Percentiles rank a stretch among this genome's conserved stretches.
Conservation (phyloP, 805 yeast genomes). For the Hanseniaspora clermontiae region DNA sequence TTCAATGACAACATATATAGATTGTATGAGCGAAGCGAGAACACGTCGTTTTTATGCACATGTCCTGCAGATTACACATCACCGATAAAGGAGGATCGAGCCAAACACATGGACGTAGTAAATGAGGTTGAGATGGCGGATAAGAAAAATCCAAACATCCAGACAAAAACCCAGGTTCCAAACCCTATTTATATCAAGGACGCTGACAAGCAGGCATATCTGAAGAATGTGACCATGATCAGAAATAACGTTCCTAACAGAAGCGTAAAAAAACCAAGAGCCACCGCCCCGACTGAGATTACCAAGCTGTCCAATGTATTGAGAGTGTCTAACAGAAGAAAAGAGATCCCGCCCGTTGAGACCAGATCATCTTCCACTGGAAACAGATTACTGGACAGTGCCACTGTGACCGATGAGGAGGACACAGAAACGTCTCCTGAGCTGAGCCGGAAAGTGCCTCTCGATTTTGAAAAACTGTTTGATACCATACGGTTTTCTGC, state of each 20-base stretch:
- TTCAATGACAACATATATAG: conserved; percentile 1
- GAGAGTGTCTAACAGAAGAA: background rate
- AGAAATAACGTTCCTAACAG: background rate
- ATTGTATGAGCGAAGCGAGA: conserved; percentile 1
- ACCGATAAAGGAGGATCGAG: background rate
- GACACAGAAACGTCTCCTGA: background rate
- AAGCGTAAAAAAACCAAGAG: background rate
- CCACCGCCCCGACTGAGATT: background rate
- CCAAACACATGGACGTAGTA: background rate
- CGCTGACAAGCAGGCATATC: background rate
- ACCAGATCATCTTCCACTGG: background rate
- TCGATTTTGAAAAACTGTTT: background rate
- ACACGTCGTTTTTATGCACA: conserved; percentile 5
- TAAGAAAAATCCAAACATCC: background rate
- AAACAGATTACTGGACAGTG: background rate
- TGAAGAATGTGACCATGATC: background rate
- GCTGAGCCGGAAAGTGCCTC: background rate
- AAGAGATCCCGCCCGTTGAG: background rate
- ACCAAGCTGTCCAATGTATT: background rate
- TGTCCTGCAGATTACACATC: background rate
- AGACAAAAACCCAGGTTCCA: background rate
- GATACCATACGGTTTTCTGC: background rate
- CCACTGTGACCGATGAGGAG: background rate
- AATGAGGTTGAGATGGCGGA: background rate
- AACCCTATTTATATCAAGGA: background rate